Percentiles rank a stretch among this genome's conserved stretches.
Evolutionary conservation across 1,284 basidiomycete species (phyloP).

Genomic region (Malassezia nana): DNA sequence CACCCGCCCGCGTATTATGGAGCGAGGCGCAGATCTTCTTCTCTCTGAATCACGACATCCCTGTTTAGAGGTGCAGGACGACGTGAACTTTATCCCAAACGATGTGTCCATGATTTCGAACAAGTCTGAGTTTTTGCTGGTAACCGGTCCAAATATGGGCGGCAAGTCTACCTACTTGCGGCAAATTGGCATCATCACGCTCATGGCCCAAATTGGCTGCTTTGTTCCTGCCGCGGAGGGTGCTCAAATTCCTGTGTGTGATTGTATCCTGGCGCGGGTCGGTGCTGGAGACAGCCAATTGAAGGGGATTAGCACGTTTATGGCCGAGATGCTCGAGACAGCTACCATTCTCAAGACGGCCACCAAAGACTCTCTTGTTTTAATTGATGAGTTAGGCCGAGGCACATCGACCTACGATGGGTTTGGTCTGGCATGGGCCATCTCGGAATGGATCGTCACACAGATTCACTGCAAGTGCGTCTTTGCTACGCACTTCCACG

Average conservation of each 20-base stretch:
- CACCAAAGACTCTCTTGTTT: constrained; percentile 82
- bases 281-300: constrained; percentile 95
- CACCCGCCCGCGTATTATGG: constrained; percentile 60
- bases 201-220: constrained; percentile 90
- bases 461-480: constrained; percentile 66
- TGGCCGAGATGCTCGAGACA: constrained; percentile 98
- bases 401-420: constrained; percentile 99
- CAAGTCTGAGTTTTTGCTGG: constrained; percentile 74
- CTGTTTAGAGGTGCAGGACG: constrained; percentile 91
- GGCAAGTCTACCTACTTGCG: constrained; percentile 41
- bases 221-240: constrained; percentile 65
- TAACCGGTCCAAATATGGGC: constrained; percentile 54
- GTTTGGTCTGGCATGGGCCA: constrained; percentile 96
- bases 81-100: constrained; percentile 88
- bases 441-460: constrained; percentile 88
- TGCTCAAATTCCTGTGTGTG: constrained; percentile 81
- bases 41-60: constrained; percentile 61
- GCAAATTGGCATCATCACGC: constrained; percentile 78
- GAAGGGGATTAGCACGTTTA: constrained; percentile 96
- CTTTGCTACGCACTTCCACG: constrained; percentile 97
- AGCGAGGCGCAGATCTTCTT: constrained; percentile 27
- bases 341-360: constrained; percentile 85
- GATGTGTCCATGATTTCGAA: constrained; percentile 74
- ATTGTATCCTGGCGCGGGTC: constrained; percentile 89
- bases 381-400: constrained; percentile 94